Evolutionary conservation across 257 asterid genomes (phyloP).

Genomic region (Solanum lignicaule): DNA sequence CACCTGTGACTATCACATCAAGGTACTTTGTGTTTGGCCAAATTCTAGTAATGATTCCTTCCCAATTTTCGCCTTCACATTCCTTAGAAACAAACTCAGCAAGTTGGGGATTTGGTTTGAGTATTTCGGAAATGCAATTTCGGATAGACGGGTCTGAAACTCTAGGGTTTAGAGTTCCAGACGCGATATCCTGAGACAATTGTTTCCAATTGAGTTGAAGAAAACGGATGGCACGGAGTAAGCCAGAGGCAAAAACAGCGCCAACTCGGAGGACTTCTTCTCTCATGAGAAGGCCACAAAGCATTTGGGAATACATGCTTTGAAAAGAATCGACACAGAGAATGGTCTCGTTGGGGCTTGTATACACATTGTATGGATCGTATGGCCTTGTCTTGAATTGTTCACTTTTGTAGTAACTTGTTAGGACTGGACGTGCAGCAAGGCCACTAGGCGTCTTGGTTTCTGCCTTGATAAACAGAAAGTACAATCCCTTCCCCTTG

Average conservation of each 20-base stretch:
- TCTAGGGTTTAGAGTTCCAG: conserved; percentile 43
- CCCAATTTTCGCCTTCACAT: conserved; percentile 70
- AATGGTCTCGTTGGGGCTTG: conserved; percentile 75
- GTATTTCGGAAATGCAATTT: conserved; percentile 21
- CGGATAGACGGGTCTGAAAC: conserved; percentile 26
- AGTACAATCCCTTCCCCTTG: conserved; percentile 73
- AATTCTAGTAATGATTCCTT: conserved; percentile 49
- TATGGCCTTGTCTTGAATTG: conserved; percentile 59
- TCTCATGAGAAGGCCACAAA: conserved; percentile 65
- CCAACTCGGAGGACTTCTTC: conserved; percentile 68
- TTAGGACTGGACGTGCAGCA: conserved; percentile 70
- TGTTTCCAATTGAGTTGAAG: conserved; percentile 59
- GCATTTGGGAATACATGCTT: conserved; percentile 83
- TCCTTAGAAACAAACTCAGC: conserved; percentile 34
- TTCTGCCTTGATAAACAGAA: conserved; percentile 60
- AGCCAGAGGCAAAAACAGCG: conserved; percentile 80
- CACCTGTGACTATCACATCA: conserved; percentile 80
- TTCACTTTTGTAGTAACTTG: conserved; percentile 77
- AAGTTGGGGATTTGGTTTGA: conserved; percentile 35
- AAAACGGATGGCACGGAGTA: conserved; percentile 67
- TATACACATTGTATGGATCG: conserved; percentile 53
- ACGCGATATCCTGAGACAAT: conserved; percentile 42
- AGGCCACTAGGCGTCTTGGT: conserved; percentile 68
- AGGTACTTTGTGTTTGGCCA: conserved; percentile 76
- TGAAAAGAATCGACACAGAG: conserved; percentile 68